Evolutionary conservation across 1,284 basidiomycete species (phyloP).

Genomic region (Gomphus bonarii): DNA sequence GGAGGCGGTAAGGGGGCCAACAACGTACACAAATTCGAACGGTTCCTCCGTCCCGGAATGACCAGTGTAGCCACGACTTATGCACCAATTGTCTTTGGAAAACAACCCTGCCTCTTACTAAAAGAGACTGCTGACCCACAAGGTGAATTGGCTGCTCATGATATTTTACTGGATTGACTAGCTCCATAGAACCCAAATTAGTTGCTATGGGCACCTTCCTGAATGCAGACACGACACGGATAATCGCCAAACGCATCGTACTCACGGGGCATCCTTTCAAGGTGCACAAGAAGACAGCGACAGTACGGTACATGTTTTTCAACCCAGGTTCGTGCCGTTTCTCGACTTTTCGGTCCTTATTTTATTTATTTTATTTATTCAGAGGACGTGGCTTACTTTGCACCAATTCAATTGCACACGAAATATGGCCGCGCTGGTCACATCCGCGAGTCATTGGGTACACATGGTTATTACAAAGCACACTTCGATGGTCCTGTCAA

Average conservation of each 20-base stretch:
- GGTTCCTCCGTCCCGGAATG: slow-evolving; percentile 77
- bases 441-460: slow-evolving; percentile 89
- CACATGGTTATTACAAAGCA: slow-evolving; percentile 97
- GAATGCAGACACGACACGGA: slow-evolving; percentile 83
- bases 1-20: slow-evolving; percentile 87
- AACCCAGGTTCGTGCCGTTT: slow-evolving; percentile 50
- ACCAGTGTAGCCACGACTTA: slow-evolving; percentile 83
- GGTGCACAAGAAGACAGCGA: slow-evolving; percentile 95
- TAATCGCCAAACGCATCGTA: slow-evolving; percentile 88
- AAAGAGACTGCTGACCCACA: slow-evolving; percentile 54
- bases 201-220: slow-evolving; percentile 88
- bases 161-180: neutral
- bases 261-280: slow-evolving; percentile 96
- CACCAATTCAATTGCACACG: slow-evolving; percentile 87
- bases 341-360: slow-evolving; percentile 1
- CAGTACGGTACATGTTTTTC: slow-evolving; percentile 99
- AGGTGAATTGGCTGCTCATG: slow-evolving; percentile 33
- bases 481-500: slow-evolving; percentile 92
- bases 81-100: slow-evolving; percentile 86
- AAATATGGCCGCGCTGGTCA: slow-evolving; percentile 92
- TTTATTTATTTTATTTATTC: slow-evolving; percentile 6
- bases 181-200: slow-evolving; percentile 59
- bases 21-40: slow-evolving; percentile 96
- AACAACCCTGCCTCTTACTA: slow-evolving; percentile 67
- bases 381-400: slow-evolving; percentile 92